Percentiles rank a stretch among this genome's conserved stretches.
These are phyloP conservation scores for Vicia sativa DNA, from an alignment of 306 rosid genomes.

Conservation along the genomic window DNA sequence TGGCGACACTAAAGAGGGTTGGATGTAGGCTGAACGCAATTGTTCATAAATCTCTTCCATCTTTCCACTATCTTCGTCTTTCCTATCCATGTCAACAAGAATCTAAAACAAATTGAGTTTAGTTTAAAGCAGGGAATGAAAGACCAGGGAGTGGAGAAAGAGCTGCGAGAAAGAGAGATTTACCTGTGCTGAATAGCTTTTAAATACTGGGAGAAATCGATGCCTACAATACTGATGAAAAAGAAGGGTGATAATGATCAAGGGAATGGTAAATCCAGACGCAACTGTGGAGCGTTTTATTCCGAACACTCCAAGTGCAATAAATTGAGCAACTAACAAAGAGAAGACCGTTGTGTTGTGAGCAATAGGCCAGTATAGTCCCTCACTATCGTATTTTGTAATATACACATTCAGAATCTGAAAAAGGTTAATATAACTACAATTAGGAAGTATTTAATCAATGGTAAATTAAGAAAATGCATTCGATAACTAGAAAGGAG, in stretches of 20 bases:
- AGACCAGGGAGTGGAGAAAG: neutral
- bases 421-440: conserved; percentile 12
- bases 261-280: conserved; percentile 84
- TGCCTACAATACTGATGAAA: conserved; percentile 87
- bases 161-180: conserved; percentile 30
- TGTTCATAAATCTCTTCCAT: conserved; percentile 58
- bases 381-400: conserved; percentile 72
- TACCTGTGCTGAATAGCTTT: conserved; percentile 75
- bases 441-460: conserved; percentile 1
- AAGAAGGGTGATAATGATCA: conserved; percentile 68
- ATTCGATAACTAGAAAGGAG: conserved; percentile 22
- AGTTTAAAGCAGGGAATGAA: conserved; percentile 6
- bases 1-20: conserved; percentile 33
- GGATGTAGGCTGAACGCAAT: conserved; percentile 67
- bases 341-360: conserved; percentile 79
- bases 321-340: conserved; percentile 68
- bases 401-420: conserved; percentile 87
- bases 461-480: conserved; percentile 19
- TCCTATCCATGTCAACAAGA: conserved; percentile 73
- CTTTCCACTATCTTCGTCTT: conserved; percentile 67
- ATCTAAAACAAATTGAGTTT: conserved; percentile 50
- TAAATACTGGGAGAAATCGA: conserved; percentile 75
- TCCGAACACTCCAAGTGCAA: conserved; percentile 89
- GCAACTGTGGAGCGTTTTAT: conserved; percentile 71
- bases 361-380: conserved; percentile 81